A percentile compares a stretch with the other conserved stretches of the same genome.
Conservation (phyloP, 139 green algal species). For the Chlorella vulgaris region DNA sequence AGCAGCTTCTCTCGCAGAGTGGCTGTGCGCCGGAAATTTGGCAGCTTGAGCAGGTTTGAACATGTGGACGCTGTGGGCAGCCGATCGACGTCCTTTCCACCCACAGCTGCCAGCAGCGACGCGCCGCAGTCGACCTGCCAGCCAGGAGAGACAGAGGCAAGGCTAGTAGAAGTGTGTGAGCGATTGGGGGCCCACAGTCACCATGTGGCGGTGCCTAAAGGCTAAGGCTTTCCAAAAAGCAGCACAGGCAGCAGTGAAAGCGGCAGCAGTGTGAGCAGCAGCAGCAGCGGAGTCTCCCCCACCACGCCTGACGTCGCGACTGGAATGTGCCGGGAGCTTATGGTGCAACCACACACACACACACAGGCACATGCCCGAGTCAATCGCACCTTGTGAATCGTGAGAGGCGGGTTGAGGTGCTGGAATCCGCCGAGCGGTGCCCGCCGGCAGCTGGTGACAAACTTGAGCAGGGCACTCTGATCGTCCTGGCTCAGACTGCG, state of each 20-base stretch:
- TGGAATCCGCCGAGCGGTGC: constrained; percentile 91
- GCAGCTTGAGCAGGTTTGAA: constrained; percentile 85
- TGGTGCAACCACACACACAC: background rate
- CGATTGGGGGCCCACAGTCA: too few relatives aligned
- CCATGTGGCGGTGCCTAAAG: too few relatives aligned
- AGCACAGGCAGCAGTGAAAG: too few relatives aligned
- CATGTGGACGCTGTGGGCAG: constrained; percentile 91
- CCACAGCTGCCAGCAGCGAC: constrained; percentile 58
- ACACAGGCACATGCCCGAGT: too few relatives aligned
- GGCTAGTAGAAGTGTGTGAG: too few relatives aligned
- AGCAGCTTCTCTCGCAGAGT: constrained; percentile 88
- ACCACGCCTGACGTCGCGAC: too few relatives aligned
- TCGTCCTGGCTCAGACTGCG: constrained; percentile 52
- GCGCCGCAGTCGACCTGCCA: constrained; percentile 73
- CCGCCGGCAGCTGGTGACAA: constrained; percentile 85
- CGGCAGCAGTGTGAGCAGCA: too few relatives aligned
- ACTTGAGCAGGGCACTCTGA: constrained; percentile 75
- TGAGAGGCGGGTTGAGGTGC: constrained; percentile 86
- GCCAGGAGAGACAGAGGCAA: too few relatives aligned
- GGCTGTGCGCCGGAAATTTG: constrained; percentile 67
- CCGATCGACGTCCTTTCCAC: constrained; percentile 78
- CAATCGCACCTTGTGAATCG: constrained; percentile 79
- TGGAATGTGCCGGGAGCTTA: too few relatives aligned
- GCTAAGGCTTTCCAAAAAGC: too few relatives aligned
- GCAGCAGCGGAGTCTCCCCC: too few relatives aligned